Base-by-base conservation (phyloP, 2,329 filamentous ascomycete species). In the Nemania sp. region DNA sequence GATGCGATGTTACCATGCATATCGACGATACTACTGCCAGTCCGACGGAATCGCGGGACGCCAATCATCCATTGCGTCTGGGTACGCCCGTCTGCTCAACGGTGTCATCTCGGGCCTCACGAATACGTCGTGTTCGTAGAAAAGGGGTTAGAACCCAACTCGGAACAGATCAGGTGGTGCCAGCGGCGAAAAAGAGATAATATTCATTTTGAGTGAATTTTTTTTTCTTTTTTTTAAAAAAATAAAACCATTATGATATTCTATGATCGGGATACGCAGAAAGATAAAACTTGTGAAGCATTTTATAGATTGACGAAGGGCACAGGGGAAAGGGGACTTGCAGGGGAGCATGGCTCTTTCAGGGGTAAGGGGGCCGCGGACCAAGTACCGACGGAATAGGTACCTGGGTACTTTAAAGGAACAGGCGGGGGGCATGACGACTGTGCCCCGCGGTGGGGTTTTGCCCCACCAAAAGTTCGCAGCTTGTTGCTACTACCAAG, bases 401-500 rank as follows among this genome's bases (percentile, higher is more conserved):
- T n/a, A n/a, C n/a, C n/a, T n/a, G n/a, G n/a, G n/a, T n/a, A n/a
- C n/a, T n/a, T n/a, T n/a, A n/a, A n/a, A n/a, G n/a, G 45, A 48
- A 32, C 35, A 20, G 47, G 11, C 11, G 42, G 15, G 43, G 43
- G 35, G 20, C 35, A 37, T 29, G 25, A 43, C 7, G 45, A 52
- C 18, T 48, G 45, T 59, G 55, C 62, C 62, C 62, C 62, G 59
- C 62, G 55, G 50, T 58, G 29, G 13, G 17, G 18, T 48, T 50
- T 35, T 60, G 52, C 60, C 60, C 60, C 58, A 54, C 58, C 55
- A 58, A 58, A 56, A 58, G 35, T 42, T 47, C n/a, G n/a, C 18
- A 54, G 39, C 39, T 40, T 17, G n/a, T 40, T 45, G 20, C 17
- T 15, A 7, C n/a, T 29, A 29, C 25, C 4, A 29, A 29, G n/a